phyloP scores from a whole-genome alignment of 169 alveolate species.

The Plasmodium ovale region DNA sequence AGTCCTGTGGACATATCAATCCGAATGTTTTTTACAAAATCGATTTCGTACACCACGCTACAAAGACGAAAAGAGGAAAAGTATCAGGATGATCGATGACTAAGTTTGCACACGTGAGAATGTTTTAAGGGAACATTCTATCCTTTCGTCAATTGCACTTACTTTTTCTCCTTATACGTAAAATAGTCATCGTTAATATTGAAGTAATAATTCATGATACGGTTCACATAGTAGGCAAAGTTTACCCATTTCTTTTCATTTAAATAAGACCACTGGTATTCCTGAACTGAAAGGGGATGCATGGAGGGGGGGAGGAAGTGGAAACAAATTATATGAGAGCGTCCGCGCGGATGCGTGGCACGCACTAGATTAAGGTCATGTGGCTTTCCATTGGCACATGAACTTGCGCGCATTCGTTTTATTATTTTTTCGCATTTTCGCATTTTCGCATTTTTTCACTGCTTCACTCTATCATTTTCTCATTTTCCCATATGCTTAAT shows the following conservation, averaged over 20 bases:
- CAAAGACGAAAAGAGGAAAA: slow-evolving; percentile 9
- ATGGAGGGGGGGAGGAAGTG: not conserved
- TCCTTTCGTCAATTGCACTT: slow-evolving; percentile 4
- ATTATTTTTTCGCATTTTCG: too few species aligned
- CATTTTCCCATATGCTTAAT: not conserved
- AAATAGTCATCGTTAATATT: slow-evolving; percentile 66
- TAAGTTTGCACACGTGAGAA: not conserved
- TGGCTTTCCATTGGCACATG: not conserved
- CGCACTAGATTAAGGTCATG: not conserved
- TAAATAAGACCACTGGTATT: slow-evolving; percentile 76
- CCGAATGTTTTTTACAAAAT: slow-evolving; percentile 63
- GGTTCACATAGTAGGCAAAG: slow-evolving; percentile 45
- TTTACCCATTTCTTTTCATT: slow-evolving; percentile 69
- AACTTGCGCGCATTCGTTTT: too few species aligned
- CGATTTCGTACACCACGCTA: slow-evolving; percentile 53
- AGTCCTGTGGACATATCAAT: slow-evolving; percentile 59
- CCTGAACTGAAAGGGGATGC: slow-evolving; percentile 15
- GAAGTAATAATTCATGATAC: slow-evolving; percentile 71
- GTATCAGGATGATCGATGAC: not conserved
- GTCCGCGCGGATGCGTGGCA: too few species aligned
- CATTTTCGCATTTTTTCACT: too few species aligned
- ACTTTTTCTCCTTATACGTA: slow-evolving; percentile 74
- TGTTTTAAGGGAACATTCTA: not conserved
- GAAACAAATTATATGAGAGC: too few species aligned
- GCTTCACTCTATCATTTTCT: too few species aligned